phyloP scores from a whole-genome alignment of 2,329 filamentous ascomycete species.

The Myotisia sp. region DNA sequence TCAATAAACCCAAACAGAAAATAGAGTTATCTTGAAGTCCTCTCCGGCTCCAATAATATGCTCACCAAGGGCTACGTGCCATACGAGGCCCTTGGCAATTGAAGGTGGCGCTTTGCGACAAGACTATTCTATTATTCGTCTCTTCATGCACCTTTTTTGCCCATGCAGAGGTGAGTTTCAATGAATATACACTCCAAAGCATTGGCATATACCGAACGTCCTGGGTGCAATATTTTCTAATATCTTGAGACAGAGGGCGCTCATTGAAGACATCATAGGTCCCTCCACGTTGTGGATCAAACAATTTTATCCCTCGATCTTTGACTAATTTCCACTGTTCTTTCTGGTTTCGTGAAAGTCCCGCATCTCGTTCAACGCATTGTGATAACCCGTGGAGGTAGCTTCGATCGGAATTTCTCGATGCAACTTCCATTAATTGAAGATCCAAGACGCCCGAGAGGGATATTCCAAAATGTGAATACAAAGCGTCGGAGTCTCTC shows the following conservation, averaged over 20 bases:
- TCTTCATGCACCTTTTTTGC: neutral
- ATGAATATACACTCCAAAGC: neutral
- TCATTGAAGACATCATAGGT: neutral
- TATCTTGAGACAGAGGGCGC: neutral
- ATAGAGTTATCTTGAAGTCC: too few species aligned
- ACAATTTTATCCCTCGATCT: neutral
- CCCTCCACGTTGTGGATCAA: neutral
- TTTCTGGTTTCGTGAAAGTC: neutral
- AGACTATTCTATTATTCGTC: neutral
- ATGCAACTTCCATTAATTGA: conserved; percentile 43
- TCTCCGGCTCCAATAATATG: too few species aligned
- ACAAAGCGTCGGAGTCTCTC: conserved; percentile 44
- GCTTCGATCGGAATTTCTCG: conserved; percentile 13
- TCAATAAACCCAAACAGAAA: too few species aligned
- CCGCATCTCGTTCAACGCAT: conserved; percentile 22
- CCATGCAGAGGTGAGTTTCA: neutral
- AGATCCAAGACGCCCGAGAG: conserved; percentile 38
- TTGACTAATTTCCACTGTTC: neutral
- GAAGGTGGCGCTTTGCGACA: neutral
- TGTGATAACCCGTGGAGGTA: conserved; percentile 25
- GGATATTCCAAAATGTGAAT: conserved; percentile 29
- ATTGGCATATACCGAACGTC: neutral
- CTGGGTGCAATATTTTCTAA: neutral
- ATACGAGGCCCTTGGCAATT: neutral
- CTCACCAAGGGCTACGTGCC: neutral